These are phyloP conservation scores for Saturnispora hagleri DNA, from an alignment of 805 yeast genomes.

Conservation along the genomic window DNA sequence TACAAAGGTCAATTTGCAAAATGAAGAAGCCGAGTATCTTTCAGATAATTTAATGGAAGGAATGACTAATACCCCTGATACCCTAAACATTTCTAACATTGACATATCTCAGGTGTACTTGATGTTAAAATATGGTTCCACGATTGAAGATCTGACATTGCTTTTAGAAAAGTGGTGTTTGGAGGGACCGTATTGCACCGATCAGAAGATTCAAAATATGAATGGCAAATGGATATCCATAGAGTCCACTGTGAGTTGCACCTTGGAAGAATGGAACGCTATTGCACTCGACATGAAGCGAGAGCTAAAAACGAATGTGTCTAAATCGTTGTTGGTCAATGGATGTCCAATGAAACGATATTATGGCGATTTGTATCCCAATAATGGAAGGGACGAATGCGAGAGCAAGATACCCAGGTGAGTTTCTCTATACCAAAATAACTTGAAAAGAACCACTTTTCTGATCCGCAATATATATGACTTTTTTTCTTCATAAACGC, in stretches of 20 bases:
- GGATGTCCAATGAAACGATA: conserved; percentile 13
- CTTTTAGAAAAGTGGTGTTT: conserved; percentile 11
- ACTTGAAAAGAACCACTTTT: neutral
- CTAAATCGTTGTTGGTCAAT: neutral
- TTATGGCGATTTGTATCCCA: conserved; percentile 13
- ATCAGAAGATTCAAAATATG: neutral
- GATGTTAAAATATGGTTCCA: neutral
- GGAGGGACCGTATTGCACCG: conserved; percentile 9
- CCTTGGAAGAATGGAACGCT: conserved; percentile 2
- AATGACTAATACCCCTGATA: conserved; percentile 8
- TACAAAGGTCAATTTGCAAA: neutral
- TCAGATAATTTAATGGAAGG: neutral
- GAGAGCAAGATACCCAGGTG: neutral
- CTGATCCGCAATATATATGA: neutral
- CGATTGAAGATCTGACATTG: conserved; percentile 4
- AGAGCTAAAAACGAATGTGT: neutral
- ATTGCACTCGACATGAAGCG: neutral
- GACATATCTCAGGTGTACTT: neutral
- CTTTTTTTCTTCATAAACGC: neutral
- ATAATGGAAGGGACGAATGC: conserved; percentile 10
- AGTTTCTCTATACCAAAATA: neutral
- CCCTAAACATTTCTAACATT: conserved; percentile 4
- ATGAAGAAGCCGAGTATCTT: neutral
- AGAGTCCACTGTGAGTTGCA: neutral
- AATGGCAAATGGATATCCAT: neutral